phyloP scores from a whole-genome alignment of 2,329 filamentous ascomycete genomes.

The Stagonosporopsis vannaccii region DNA sequence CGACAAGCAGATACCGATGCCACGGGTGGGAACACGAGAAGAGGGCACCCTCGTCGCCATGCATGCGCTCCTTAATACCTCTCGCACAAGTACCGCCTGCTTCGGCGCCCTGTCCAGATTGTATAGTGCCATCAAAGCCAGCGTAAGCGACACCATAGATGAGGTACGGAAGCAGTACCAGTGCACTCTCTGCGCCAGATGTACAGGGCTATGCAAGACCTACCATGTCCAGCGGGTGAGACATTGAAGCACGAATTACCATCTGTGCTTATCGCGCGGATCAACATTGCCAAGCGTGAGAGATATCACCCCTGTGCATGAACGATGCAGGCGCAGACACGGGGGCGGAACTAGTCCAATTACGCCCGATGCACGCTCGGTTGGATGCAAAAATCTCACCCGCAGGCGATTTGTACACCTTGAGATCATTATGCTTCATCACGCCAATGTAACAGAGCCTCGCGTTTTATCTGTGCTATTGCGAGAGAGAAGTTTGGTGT shows the following conservation, averaged over 20 bases:
- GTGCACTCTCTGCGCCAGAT: neutral
- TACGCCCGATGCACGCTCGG: neutral
- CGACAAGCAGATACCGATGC: constrained; percentile 2
- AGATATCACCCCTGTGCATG: constrained; percentile 15
- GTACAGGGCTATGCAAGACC: constrained; percentile 2
- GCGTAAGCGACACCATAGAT: constrained; percentile 27
- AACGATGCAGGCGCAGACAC: constrained; percentile 12
- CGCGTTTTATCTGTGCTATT: neutral
- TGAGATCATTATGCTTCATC: neutral
- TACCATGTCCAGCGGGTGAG: constrained; percentile 5
- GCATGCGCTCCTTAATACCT: constrained; percentile 13
- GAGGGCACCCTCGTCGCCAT: constrained; percentile 6
- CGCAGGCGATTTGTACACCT: neutral
- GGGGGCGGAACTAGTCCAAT: neutral
- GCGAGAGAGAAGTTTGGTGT: neutral
- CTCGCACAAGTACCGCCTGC: constrained; percentile 9
- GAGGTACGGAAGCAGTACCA: constrained; percentile 6
- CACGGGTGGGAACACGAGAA: neutral
- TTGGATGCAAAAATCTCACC: neutral
- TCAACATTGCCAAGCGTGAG: constrained; percentile 11
- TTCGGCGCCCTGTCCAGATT: neutral
- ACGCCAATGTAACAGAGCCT: neutral
- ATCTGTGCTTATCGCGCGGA: constrained; percentile 14
- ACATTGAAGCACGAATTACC: constrained; percentile 3
- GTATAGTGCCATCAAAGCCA: constrained; percentile 2